phyloP scores from a whole-genome alignment of 495 filamentous ascomycete species.

The Friedmanniomyces endolithicus region DNA sequence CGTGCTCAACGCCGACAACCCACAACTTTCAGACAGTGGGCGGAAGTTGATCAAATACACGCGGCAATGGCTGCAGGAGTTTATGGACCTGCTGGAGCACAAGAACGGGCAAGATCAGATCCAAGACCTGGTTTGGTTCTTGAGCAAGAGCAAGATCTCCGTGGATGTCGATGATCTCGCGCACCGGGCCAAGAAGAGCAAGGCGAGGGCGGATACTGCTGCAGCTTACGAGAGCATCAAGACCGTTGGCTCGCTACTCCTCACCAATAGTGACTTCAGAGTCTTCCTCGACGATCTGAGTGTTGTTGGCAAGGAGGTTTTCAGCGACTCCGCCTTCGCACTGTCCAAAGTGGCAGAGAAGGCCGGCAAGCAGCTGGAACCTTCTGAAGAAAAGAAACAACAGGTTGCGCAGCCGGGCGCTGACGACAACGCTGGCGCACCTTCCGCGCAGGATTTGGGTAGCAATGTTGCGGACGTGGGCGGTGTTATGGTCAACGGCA shows the following conservation, averaged over 20 bases:
- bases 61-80: constrained; percentile 56
- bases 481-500: constrained; percentile 49
- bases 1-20: constrained; percentile 62
- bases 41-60: constrained; percentile 58
- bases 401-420: constrained; percentile 44
- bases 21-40: constrained; percentile 65
- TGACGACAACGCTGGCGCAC: constrained; percentile 36
- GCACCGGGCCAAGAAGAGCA: constrained; percentile 48
- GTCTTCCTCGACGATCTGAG: constrained; percentile 74
- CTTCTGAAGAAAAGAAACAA: constrained; percentile 48
- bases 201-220: constrained; percentile 60
- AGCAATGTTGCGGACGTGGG: constrained; percentile 51
- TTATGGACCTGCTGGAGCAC: constrained; percentile 62
- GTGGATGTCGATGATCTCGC: constrained; percentile 57
- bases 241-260: constrained; percentile 67
- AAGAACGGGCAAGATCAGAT: constrained; percentile 81
- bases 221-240: constrained; percentile 75
- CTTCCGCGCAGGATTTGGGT: constrained; percentile 48
- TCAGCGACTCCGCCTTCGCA: constrained; percentile 72
- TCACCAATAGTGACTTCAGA: constrained; percentile 85
- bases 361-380: constrained; percentile 57
- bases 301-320: constrained; percentile 68
- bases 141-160: constrained; percentile 55
- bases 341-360: constrained; percentile 59
- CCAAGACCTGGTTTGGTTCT: constrained; percentile 83